Conservation (phyloP, 257 asterid species). For the Nyctanthes arbortristis region DNA sequence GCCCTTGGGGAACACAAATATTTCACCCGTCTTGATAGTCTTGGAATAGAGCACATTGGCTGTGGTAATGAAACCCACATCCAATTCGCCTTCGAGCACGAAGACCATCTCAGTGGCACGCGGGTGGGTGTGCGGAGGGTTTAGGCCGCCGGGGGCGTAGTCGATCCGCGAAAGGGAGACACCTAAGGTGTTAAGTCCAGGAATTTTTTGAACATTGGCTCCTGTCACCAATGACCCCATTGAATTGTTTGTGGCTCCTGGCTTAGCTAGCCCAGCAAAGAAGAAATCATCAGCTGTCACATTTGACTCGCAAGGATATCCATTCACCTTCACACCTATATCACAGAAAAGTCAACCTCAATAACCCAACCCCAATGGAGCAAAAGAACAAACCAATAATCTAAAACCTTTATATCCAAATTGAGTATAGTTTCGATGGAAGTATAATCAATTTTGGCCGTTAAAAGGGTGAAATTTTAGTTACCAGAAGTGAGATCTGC, state of each 20-base stretch:
- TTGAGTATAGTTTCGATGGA: too few species aligned
- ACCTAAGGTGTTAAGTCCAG: conserved; percentile 82
- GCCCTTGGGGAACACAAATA: conserved; percentile 60
- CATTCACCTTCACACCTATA: conserved; percentile 54
- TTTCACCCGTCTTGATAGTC: conserved; percentile 49
- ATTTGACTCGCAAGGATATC: conserved; percentile 51
- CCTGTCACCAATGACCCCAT: conserved; percentile 51
- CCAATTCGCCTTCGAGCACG: conserved; percentile 53
- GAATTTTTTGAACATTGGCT: conserved; percentile 58
- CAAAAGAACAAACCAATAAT: too few species aligned
- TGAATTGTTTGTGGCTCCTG: conserved; percentile 54
- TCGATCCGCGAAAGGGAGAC: conserved; percentile 64
- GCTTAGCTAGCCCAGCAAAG: conserved; percentile 39
- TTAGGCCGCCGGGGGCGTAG: conserved; percentile 71
- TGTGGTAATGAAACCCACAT: conserved; percentile 71
- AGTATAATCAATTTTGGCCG: too few species aligned
- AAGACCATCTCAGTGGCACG: conserved; percentile 66
- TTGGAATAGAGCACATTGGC: conserved; percentile 58
- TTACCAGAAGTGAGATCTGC: conserved; percentile 32
- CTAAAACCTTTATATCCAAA: too few species aligned
- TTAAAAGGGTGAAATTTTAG: not conserved
- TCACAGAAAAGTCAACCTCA: too few species aligned
- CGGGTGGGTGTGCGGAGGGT: conserved; percentile 76
- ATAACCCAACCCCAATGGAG: too few species aligned
- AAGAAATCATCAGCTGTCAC: conserved; percentile 60